Base-by-base conservation (phyloP, 1,139 yeast genomes). In the Diutina siamensis region DNA sequence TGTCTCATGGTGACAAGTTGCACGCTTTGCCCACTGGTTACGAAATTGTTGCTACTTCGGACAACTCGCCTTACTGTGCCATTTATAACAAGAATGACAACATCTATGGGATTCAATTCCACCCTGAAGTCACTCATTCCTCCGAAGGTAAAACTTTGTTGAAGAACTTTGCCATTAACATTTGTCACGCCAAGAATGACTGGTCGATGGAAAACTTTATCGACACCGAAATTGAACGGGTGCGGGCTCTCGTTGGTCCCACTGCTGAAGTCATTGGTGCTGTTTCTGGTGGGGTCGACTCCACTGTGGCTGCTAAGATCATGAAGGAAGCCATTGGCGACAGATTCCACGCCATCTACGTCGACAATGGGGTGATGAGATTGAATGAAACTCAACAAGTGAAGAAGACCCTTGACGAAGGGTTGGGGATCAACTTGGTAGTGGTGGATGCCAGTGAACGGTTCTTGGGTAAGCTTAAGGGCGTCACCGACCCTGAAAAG, bases 211-310 rank as follows among this genome's bases (percentile, higher is more conserved):
- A 84, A 69, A 94, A 92, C 73, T 92, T 92, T 66, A 84, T 94
- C 59, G 96, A 87, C 58, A 87, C 96, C 51, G 98, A 94, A 72
- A 88, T 92, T 57, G 80, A 86, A 55, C 80, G 98, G 67, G 94
- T 92, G 56, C 78, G 86, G 67, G 74, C 78, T 50, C 74, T 89
- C 57, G 97, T 92, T 54, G 99, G 99, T 49, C 97, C 96, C 54
- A 83, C 89, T 50, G 98, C 96, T 48, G 97, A 92, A 69, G 99
- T 94, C 53, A 92, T 92, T 62, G 99, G 99, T 69, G 99, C 99
- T 48, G 98, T 92, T 56, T 86, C 97, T 50, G 99, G 99, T 60
- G 98, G 99, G 72, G 98, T 94, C 53, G 99, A 92, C 68, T 92
- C 98, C 48, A 92, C 99, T 44, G 98, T 94, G 51, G 99, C 97